Evolutionary conservation across 768 basidiomycete species (phyloP), one percentile per base, ranked within the genome.

Genomic region (Rhodotorula paludigena): DNA sequence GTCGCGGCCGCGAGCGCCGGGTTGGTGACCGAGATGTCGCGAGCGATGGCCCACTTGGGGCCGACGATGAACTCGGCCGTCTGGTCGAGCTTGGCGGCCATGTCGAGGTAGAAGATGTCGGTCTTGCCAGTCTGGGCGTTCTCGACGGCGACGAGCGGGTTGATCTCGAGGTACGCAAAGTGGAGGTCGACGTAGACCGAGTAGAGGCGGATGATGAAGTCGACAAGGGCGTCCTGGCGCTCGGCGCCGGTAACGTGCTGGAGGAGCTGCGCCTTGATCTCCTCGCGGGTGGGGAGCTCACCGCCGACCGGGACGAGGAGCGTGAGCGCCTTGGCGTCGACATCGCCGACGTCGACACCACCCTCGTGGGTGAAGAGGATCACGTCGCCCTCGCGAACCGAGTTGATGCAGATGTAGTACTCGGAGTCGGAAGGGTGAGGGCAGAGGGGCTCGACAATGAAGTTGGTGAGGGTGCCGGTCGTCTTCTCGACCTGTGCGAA

Each of bases 1-100:
- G 82, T 79, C 28, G 70, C 70, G 53, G 80, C 78, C 52, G 80
- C 78, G 15, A 82, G 77, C 55, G 81, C 81, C 28, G 79, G 74
- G 73, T 88, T 87, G 77, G 89, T 86, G 35, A 91, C 82, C 41
- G 86, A 84, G 63, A 89, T 79, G 79, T 98, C 96, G 75, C 94
- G 87, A 54, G 94, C 94, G 74, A 98, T 87, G 42, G 94, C 91
- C 96, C 94, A 99, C 81, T 96, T 99, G 75, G 91, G 91, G 30
- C 96, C 94, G 76, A 91, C 94, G 77, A 98, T 89, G 77, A 87
- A 92, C 81, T 99, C 94, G 51, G 96, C 96, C 14, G 96, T 98
- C 82, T 98, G 96, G 78, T 99, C 96, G 72, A 99, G 88, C 83
- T 98, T 99, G 75, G 94, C 96, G 48, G 96, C 96, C 94, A 99